Evolutionary conservation across 2,329 filamentous ascomycete species (phyloP).

Genomic region (Aspergillus pseudoviridinutans): DNA sequence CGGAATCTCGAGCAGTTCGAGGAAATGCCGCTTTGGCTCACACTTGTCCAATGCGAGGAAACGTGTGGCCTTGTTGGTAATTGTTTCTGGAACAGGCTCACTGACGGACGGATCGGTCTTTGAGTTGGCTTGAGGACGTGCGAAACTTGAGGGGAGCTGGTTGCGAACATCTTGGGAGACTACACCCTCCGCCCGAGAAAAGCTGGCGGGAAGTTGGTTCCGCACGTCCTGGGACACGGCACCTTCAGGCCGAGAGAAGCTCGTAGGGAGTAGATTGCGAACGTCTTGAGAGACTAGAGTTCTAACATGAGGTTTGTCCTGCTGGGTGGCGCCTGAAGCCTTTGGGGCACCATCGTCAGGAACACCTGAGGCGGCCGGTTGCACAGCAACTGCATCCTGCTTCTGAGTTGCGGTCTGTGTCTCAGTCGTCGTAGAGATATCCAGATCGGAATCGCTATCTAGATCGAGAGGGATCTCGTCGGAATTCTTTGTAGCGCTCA

Average conservation of each 20-base stretch:
- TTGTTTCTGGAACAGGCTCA: constrained; percentile 64
- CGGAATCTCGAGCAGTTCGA: constrained; percentile 69
- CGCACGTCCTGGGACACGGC: constrained; percentile 62
- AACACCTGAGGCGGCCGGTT: too few species aligned
- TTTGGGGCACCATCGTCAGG: not conserved
- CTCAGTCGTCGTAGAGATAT: constrained; percentile 8
- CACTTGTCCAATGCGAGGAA: constrained; percentile 95
- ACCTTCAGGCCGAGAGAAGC: not conserved
- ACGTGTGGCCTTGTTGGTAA: constrained; percentile 72
- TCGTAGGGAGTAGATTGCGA: not conserved
- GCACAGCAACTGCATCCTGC: not conserved
- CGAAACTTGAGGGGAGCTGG: constrained; percentile 73
- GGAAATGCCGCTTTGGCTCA: constrained; percentile 70
- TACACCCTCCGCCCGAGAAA: constrained; percentile 10
- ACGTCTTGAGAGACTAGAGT: not conserved
- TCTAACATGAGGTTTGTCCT: not conserved
- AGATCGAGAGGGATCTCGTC: constrained; percentile 43
- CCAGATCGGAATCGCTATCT: constrained; percentile 21
- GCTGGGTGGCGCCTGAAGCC: not conserved
- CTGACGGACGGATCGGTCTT: constrained; percentile 43
- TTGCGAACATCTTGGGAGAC: constrained; percentile 65
- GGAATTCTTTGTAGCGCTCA: constrained; percentile 45
- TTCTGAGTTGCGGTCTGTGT: not conserved
- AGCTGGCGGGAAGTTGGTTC: constrained; percentile 72
- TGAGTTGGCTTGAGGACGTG: constrained; percentile 35